phyloP scores from a whole-genome alignment of 108 stramenopile species.

The Seminavis robusta region DNA sequence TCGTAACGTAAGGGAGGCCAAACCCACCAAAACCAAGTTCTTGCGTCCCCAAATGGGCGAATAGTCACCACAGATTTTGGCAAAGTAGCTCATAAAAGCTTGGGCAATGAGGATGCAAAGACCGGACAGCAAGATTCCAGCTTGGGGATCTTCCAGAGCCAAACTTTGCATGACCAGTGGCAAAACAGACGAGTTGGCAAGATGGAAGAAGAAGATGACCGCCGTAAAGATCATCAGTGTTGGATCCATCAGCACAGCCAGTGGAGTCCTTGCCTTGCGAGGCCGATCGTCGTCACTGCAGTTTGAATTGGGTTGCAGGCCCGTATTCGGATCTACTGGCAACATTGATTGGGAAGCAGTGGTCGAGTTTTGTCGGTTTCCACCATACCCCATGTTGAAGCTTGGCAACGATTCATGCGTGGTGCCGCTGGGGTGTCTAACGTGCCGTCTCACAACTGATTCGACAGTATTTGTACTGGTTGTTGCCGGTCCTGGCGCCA shows the following conservation, averaged over 20 bases:
- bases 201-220: conserved; percentile 63
- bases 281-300: not conserved
- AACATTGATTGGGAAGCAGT: not conserved
- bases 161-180: conserved; percentile 76
- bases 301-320: not conserved
- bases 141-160: conserved; percentile 40
- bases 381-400: no score
- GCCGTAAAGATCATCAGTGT: conserved; percentile 54
- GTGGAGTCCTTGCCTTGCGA: conserved; percentile 40
- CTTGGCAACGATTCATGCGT: no score
- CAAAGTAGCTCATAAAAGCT: conserved; percentile 55
- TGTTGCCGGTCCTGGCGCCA: no score
- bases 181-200: conserved; percentile 63
- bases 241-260: conserved; percentile 51
- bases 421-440: no score
- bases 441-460: no score
- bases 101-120: conserved; percentile 74
- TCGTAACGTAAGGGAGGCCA: conserved; percentile 53
- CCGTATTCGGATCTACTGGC: not conserved
- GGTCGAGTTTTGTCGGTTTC: no score
- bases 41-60: conserved; percentile 71
- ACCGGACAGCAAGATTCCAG: conserved; percentile 58
- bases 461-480: no score
- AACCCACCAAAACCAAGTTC: conserved; percentile 45
- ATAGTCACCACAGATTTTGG: conserved; percentile 70